phyloP scores from a whole-genome alignment of 2,329 filamentous ascomycete species.

The Ampelomyces quisqualis region DNA sequence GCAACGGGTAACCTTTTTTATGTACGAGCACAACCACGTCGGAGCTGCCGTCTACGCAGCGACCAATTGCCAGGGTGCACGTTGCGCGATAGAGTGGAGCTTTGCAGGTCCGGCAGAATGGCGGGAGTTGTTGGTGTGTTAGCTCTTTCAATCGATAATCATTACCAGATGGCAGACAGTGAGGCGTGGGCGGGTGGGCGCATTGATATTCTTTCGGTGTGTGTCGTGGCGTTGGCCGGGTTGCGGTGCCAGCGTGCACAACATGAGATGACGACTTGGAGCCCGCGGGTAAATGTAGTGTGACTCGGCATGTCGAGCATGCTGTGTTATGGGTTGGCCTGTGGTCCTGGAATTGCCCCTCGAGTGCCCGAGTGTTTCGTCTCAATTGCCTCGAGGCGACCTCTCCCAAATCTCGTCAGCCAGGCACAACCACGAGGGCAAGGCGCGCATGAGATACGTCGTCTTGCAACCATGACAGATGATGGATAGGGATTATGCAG shows the following conservation, averaged over 20 bases:
- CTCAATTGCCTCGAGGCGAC: slow-evolving; percentile 21
- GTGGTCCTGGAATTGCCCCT: slow-evolving; percentile 22
- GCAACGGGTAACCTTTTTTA: slow-evolving; percentile 6
- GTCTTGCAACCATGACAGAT: slow-evolving; percentile 1
- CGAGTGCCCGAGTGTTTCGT: slow-evolving; percentile 22
- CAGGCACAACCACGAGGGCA: neutral
- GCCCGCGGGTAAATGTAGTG: slow-evolving; percentile 3
- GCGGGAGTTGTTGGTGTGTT: slow-evolving; percentile 1
- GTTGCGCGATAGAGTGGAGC: slow-evolving; percentile 8
- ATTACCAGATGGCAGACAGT: too few species aligned
- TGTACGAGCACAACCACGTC: slow-evolving; percentile 13
- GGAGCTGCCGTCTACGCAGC: slow-evolving; percentile 3
- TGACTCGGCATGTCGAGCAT: slow-evolving; percentile 16
- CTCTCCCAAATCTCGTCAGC: slow-evolving; percentile 10
- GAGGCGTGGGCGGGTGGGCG: neutral
- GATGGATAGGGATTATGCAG: slow-evolving; percentile 12
- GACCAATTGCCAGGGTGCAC: slow-evolving; percentile 20
- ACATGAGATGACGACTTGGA: slow-evolving; percentile 6
- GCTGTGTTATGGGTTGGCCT: too few species aligned
- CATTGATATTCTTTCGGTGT: slow-evolving; percentile 2
- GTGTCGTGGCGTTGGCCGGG: slow-evolving; percentile 4
- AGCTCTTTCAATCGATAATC: neutral
- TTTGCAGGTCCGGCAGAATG: slow-evolving; percentile 10
- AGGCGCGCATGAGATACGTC: slow-evolving; percentile 4
- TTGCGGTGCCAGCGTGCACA: slow-evolving; percentile 16